These are phyloP conservation scores for Cadophora malorum DNA, from an alignment of 2,329 filamentous ascomycete genomes.

Conservation along the genomic window DNA sequence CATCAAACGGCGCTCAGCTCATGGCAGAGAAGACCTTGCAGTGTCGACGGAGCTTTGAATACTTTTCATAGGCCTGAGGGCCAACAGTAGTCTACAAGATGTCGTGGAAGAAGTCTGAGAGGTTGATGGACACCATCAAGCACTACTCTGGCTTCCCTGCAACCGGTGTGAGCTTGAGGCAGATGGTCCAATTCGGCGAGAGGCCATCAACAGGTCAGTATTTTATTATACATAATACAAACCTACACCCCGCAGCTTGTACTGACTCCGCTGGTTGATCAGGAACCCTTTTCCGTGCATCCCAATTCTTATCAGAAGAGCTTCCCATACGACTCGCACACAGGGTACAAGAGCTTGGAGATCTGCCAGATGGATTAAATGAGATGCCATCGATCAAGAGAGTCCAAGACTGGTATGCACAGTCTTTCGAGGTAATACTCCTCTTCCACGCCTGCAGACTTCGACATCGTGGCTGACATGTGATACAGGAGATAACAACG, in stretches of 20 bases:
- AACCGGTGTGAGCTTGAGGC: slow-evolving; percentile 92
- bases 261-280: slow-evolving; percentile 27
- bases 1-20: slow-evolving; percentile 28
- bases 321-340: slow-evolving; percentile 96
- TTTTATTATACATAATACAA: not conserved
- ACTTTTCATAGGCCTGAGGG: slow-evolving; percentile 41
- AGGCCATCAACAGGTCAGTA: slow-evolving; percentile 83
- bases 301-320: slow-evolving; percentile 98
- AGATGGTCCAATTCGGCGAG: slow-evolving; percentile 99
- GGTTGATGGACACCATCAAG: slow-evolving; percentile 95
- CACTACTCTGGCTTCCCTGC: slow-evolving; percentile 97
- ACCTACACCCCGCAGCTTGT: not conserved
- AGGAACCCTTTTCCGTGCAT: slow-evolving; percentile 97
- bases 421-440: slow-evolving; percentile 89
- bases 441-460: slow-evolving; percentile 17
- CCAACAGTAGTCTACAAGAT: slow-evolving; percentile 58
- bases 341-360: slow-evolving; percentile 91
- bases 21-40: slow-evolving; percentile 25
- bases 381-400: slow-evolving; percentile 97
- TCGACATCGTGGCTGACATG: slow-evolving; percentile 38
- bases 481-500: slow-evolving; percentile 83
- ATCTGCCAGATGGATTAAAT: slow-evolving; percentile 92
- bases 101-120: slow-evolving; percentile 92
- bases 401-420: slow-evolving; percentile 98
- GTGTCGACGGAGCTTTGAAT: slow-evolving; percentile 34